Evolutionary conservation across 1,284 basidiomycete genomes (phyloP).

Genomic region (Farysia itapuensis): DNA sequence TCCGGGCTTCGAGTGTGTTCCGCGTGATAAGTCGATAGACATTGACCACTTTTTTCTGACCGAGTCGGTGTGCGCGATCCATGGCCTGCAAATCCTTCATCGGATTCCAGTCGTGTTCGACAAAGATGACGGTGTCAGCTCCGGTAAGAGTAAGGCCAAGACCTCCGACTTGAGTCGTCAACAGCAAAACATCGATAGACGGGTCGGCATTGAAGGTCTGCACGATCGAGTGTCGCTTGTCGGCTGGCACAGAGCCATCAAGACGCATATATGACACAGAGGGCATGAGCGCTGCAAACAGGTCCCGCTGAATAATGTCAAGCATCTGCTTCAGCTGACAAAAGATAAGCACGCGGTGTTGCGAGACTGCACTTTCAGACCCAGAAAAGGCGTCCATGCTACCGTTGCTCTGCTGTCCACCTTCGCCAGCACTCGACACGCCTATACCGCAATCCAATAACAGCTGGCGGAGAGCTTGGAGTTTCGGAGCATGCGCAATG

Average conservation of each 20-base stretch:
- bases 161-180: slow-evolving; percentile 96
- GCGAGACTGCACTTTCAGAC: slow-evolving; percentile 68
- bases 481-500: slow-evolving; percentile 88
- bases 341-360: slow-evolving; percentile 97
- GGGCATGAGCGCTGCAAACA: slow-evolving; percentile 91
- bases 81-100: slow-evolving; percentile 99
- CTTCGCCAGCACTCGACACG: slow-evolving; percentile 53
- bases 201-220: slow-evolving; percentile 98
- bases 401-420: slow-evolving; percentile 63
- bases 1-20: slow-evolving; percentile 97
- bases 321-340: slow-evolving; percentile 99
- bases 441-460: slow-evolving; percentile 87
- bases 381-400: slow-evolving; percentile 63
- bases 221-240: slow-evolving; percentile 67
- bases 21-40: slow-evolving; percentile 96
- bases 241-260: slow-evolving; percentile 66
- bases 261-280: slow-evolving; percentile 96
- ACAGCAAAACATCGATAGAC: slow-evolving; percentile 90
- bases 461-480: slow-evolving; percentile 67
- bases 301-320: slow-evolving; percentile 90
- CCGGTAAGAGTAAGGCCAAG: slow-evolving; percentile 94
- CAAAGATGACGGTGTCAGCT: slow-evolving; percentile 98
- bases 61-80: slow-evolving; percentile 96
- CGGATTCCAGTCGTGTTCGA: slow-evolving; percentile 99
- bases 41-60: slow-evolving; percentile 98